Evolutionary conservation across 2,329 filamentous ascomycete species (phyloP).

Genomic region (Calonectria hawksworthii): DNA sequence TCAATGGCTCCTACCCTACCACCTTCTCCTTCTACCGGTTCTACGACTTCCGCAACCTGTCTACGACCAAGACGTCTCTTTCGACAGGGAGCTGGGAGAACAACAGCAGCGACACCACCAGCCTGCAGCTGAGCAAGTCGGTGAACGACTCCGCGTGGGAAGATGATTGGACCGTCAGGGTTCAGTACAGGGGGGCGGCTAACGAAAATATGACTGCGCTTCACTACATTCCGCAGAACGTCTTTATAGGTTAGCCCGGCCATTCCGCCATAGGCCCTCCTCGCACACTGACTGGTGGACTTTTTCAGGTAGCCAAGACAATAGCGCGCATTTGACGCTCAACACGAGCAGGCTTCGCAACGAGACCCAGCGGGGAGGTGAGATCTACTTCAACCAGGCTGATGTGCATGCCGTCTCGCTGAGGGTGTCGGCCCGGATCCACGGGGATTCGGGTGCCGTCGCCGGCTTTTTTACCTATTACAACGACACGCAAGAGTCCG

Average conservation of each 20-base stretch:
- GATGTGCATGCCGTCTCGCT: constrained; percentile 22
- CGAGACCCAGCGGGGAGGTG: constrained; percentile 24
- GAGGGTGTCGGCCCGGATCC: constrained; percentile 28
- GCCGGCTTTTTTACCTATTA: constrained; percentile 36
- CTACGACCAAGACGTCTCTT: neutral
- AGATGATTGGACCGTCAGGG: constrained; percentile 23
- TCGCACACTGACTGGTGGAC: neutral
- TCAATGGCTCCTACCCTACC: constrained; percentile 18
- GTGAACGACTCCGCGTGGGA: constrained; percentile 24
- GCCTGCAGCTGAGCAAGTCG: constrained; percentile 15
- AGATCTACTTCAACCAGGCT: constrained; percentile 25
- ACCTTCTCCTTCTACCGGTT: constrained; percentile 25
- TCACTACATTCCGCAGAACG: constrained; percentile 21
- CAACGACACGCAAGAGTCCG: constrained; percentile 36
- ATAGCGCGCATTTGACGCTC: constrained; percentile 14
- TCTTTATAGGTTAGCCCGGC: constrained; percentile 22
- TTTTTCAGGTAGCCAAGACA: constrained; percentile 9
- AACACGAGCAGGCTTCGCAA: constrained; percentile 27
- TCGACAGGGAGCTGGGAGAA: constrained; percentile 5
- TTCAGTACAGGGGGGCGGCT: constrained; percentile 9
- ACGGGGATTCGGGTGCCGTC: constrained; percentile 25
- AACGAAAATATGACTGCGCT: constrained; percentile 20
- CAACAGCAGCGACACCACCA: constrained; percentile 1
- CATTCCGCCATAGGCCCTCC: neutral
- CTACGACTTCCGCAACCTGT: constrained; percentile 23